Evolutionary conservation across 1,284 basidiomycete species (phyloP), one percentile per base, ranked within the genome.

Genomic region (Leccinum idahoense): DNA sequence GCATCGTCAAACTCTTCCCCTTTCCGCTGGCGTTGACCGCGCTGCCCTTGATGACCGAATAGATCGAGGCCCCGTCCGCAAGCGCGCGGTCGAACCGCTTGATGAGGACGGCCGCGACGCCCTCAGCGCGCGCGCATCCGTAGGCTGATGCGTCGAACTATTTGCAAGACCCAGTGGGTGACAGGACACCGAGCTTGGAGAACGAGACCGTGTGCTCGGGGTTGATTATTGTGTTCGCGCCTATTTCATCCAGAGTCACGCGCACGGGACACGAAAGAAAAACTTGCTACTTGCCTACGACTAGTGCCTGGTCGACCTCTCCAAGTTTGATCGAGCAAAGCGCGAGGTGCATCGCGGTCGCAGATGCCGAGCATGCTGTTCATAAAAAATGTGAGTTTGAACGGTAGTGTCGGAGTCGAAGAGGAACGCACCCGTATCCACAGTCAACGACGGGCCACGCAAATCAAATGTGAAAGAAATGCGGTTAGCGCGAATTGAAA

Each of bases 301-400:
- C 77, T 4, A 84, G 71, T 2, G 81, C 82, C n/a, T 80, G 76
- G 35, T 81, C 78, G 56, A 82, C 77, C 55, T 84, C 82, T 4
- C 81, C 81, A 41, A 70, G 70, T 29, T 69, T 71, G 3, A 84
- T 69, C 1, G 80, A 77, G 44, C 78, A 77, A 3, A 81, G 74
- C 2, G 81, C 82, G n/a, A 83, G 74, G 66, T 84, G 81, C 51
- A 79, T 74, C 5, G 80, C 80, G 6, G 76, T 79, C 7, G 81
- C 69, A 11, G n/a, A 60, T 5, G 55, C 49, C 5, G 59, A 57
- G 7, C 39, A 39, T 7, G 39, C 39, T 39, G 39, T 39, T 39
- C 39, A 39, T 39, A 39, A 14, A 6, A 4, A 39, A 39, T 0
- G 14, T 14, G 1, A 39, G 39, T 39, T 0, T 39, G 1, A 7